Percentiles rank a stretch among this genome's conserved stretches.
Conservation (phyloP, 164 flowering plant genomes). For the Euptelea pleiosperma region DNA sequence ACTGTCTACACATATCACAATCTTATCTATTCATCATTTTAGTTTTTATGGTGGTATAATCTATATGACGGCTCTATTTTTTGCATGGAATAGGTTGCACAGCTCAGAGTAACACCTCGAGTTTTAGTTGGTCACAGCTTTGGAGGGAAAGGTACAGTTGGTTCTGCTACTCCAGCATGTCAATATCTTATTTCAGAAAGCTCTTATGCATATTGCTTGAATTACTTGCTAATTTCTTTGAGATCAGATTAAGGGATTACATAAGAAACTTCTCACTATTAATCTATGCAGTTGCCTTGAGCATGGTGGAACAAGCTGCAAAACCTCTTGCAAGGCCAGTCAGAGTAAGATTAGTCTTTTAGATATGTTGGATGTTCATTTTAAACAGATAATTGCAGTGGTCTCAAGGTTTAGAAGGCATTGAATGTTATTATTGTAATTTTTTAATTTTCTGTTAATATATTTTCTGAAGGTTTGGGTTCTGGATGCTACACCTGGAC, state of each 20-base stretch:
- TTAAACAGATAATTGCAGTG: not conserved
- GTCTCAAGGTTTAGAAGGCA: not conserved
- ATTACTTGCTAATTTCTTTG: not conserved
- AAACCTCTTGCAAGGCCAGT: constrained; percentile 98
- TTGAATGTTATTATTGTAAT: not conserved
- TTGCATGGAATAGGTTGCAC: constrained; percentile 53
- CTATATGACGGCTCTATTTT: not conserved
- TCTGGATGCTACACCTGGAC: constrained; percentile 96
- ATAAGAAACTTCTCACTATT: not conserved
- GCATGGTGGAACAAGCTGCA: constrained; percentile 98
- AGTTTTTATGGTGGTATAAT: too few relatives aligned
- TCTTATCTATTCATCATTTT: too few relatives aligned
- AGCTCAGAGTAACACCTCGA: constrained; percentile 77
- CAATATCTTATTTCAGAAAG: not conserved
- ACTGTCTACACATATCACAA: too few relatives aligned
- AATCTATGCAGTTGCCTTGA: constrained; percentile 70
- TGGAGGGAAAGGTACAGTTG: constrained; percentile 89
- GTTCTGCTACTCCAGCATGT: constrained; percentile 2
- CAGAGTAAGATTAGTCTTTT: constrained; percentile 43
- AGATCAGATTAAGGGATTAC: not conserved
- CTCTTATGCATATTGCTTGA: not conserved
- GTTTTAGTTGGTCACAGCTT: constrained; percentile 94
- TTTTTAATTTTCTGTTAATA: constrained; percentile 1
- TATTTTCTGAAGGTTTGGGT: constrained; percentile 72
- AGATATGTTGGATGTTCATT: not conserved